These are phyloP conservation scores for Boeremia lycopersici DNA, from an alignment of 2,329 filamentous ascomycete genomes.

Conservation along the genomic window DNA sequence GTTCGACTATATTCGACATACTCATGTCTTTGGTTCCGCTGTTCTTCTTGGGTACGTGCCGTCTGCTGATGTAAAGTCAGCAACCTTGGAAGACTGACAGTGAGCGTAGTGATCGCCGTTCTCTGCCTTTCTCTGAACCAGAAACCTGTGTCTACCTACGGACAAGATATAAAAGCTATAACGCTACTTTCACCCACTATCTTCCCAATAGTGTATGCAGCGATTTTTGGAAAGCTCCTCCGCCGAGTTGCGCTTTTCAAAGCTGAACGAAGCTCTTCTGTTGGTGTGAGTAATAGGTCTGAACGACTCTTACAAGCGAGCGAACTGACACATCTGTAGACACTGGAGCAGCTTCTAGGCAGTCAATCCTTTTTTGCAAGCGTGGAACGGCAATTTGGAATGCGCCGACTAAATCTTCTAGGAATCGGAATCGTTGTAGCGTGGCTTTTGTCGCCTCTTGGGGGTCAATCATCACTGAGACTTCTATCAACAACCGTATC, in stretches of 20 bases:
- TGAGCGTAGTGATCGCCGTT: neutral
- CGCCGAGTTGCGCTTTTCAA: conserved; percentile 4
- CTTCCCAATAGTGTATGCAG: conserved; percentile 8
- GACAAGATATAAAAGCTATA: neutral
- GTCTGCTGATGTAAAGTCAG: neutral
- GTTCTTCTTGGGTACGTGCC: neutral
- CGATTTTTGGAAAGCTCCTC: neutral
- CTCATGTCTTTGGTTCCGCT: neutral
- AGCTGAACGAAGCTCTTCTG: conserved; percentile 4
- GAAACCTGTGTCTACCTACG: neutral
- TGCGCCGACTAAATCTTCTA: neutral
- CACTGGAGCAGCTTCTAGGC: conserved; percentile 3
- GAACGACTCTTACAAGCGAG: neutral
- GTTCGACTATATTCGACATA: conserved; percentile 3
- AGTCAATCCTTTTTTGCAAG: conserved; percentile 4
- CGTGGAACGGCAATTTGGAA: neutral
- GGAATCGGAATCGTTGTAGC: neutral
- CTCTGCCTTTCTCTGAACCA: neutral
- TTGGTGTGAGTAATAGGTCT: neutral
- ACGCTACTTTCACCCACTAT: conserved; percentile 5
- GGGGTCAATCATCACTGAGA: conserved; percentile 6
- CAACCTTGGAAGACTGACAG: neutral
- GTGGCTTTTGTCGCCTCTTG: conserved; percentile 10
- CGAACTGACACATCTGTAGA: neutral
- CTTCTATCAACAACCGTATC: neutral